Conservation (phyloP, 2,329 filamentous ascomycete genomes). For the Aspergillus pseudotamarii region DNA sequence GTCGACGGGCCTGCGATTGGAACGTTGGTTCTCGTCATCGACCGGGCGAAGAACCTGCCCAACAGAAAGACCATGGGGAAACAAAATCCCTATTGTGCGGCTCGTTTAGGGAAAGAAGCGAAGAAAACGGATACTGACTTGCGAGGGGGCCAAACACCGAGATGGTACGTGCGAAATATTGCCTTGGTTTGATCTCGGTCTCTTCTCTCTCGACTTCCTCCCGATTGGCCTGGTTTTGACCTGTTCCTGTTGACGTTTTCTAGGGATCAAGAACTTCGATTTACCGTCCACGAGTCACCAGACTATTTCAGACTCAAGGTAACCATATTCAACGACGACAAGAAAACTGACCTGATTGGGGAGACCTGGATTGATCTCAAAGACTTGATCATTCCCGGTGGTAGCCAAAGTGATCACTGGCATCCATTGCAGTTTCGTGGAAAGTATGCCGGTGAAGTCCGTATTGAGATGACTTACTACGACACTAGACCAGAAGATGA, state of each 20-base stretch:
- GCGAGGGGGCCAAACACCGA: slow-evolving; percentile 90
- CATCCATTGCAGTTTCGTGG: slow-evolving; percentile 83
- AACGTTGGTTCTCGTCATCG: slow-evolving; percentile 87
- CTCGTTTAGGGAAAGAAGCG: slow-evolving; percentile 90
- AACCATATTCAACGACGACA: slow-evolving; percentile 97
- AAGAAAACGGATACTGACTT: slow-evolving; percentile 96
- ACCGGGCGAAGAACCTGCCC: slow-evolving; percentile 94
- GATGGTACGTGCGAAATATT: slow-evolving; percentile 67
- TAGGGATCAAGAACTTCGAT: slow-evolving; percentile 97
- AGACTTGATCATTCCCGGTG: slow-evolving; percentile 78
- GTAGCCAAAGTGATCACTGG: slow-evolving; percentile 94
- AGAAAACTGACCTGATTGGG: slow-evolving; percentile 94
- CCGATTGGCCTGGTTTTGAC: too few relatives aligned
- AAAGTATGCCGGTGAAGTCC: slow-evolving; percentile 93
- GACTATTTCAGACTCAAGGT: slow-evolving; percentile 97
- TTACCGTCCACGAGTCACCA: slow-evolving; percentile 91
- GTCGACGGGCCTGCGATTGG: slow-evolving; percentile 92
- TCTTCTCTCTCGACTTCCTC: neutral
- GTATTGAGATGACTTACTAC: slow-evolving; percentile 96
- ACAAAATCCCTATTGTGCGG: slow-evolving; percentile 96
- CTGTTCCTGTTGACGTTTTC: slow-evolving; percentile 14
- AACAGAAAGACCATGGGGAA: slow-evolving; percentile 98
- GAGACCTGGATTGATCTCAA: slow-evolving; percentile 88
- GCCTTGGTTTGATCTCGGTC: neutral
- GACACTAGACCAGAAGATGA: slow-evolving; percentile 86